Conservation (phyloP, 352 stramenopile species). For the Pythium rhizo-oryzae region DNA sequence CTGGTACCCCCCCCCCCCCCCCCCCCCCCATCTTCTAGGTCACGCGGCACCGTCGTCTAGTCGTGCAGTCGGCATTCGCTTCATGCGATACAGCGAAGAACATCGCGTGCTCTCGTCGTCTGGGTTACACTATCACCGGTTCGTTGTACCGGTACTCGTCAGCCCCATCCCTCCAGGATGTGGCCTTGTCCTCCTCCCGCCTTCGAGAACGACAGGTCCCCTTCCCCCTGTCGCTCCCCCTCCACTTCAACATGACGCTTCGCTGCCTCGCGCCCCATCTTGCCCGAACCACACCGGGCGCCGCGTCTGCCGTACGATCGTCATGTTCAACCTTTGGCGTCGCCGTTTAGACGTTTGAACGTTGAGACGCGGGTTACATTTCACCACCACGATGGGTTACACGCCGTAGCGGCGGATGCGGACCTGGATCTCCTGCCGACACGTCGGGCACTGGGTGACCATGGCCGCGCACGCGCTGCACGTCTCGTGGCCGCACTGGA, state of each 20-base stretch:
- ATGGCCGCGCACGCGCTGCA: constrained; percentile 57
- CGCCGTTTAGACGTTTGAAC: constrained; percentile 9
- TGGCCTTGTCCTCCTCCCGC: not conserved
- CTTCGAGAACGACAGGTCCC: not conserved
- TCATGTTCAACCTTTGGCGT: constrained; percentile 11
- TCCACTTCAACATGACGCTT: constrained; percentile 18
- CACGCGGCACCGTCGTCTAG: not conserved
- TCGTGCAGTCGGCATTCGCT: not conserved
- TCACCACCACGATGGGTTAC: constrained; percentile 8
- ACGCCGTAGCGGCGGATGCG: constrained; percentile 73
- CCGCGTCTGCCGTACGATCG: constrained; percentile 12
- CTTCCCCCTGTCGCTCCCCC: not conserved
- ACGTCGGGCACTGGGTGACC: constrained; percentile 70
- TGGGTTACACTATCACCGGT: not conserved
- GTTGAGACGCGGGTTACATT: constrained; percentile 9
- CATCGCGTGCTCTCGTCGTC: not conserved
- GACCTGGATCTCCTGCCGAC: constrained; percentile 69
- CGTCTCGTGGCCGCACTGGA: constrained; percentile 86
- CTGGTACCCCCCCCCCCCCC: not conserved
- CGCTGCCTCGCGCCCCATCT: not conserved
- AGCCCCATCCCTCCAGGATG: not conserved
- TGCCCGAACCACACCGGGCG: not conserved
- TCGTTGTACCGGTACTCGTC: not conserved
- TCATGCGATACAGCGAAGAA: not conserved
- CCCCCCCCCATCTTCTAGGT: not conserved